phyloP scores from a whole-genome alignment of 495 filamentous ascomycete genomes.

The Penicillium malachiteum region DNA sequence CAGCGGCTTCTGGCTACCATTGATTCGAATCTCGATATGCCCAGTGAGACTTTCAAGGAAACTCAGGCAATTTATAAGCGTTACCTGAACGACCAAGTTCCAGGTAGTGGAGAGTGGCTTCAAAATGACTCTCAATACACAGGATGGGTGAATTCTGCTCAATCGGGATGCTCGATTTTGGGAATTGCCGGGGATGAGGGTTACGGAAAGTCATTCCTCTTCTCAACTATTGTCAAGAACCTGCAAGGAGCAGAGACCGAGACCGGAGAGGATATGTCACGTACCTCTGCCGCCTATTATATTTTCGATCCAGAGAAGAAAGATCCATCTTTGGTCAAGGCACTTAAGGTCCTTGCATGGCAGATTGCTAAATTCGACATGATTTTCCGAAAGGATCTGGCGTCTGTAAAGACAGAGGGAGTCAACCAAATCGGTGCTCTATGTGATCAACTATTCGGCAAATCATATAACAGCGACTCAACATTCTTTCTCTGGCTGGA shows the following conservation, averaged over 20 bases:
- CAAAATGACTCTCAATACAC: conserved; percentile 7
- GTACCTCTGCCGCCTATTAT: conserved; percentile 14
- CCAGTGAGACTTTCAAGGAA: conserved; percentile 11
- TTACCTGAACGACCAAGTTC: conserved; percentile 8
- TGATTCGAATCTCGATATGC: conserved; percentile 12
- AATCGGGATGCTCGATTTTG: conserved; percentile 5
- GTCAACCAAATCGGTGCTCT: conserved; percentile 5
- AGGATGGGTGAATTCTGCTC: background rate
- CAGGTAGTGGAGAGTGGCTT: conserved; percentile 18
- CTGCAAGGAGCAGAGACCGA: conserved; percentile 8
- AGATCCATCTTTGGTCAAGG: conserved; percentile 11
- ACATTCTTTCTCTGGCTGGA: conserved; percentile 19
- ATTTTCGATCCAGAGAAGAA: conserved; percentile 10
- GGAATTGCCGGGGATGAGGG: conserved; percentile 19
- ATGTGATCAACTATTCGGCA: conserved; percentile 16
- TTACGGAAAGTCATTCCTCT: conserved; percentile 21
- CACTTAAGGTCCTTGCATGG: conserved; percentile 15
- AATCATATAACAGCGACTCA: conserved; percentile 19
- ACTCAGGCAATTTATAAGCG: conserved; percentile 5
- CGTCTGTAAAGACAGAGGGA: conserved; percentile 4
- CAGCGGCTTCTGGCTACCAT: conserved; percentile 7
- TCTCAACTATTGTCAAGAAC: conserved; percentile 8
- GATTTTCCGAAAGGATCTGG: conserved; percentile 19
- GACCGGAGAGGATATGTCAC: conserved; percentile 7
- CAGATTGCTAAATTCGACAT: conserved; percentile 17